Base-by-base conservation (phyloP, 352 stramenopile genomes). In the Globisporangium cystogenes region DNA sequence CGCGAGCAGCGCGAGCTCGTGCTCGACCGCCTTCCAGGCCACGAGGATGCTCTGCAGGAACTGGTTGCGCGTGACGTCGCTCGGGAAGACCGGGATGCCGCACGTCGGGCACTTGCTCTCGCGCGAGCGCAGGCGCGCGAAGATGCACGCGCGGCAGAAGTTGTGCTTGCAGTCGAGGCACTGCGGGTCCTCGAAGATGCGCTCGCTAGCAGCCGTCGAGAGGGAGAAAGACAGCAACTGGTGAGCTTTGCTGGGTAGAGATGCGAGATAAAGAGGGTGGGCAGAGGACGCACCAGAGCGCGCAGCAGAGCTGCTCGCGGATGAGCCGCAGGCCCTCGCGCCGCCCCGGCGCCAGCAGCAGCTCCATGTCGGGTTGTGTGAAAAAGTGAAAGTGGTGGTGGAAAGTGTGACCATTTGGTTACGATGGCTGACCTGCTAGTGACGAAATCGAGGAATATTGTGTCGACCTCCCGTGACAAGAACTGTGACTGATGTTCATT, bases 141-240 rank as follows among this genome's bases (percentile, higher is more conserved):
- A 68, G 49, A 93, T 91, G 64, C 82, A 94, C 21, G 67, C 55
- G 61, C 68, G 76, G 49, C 84, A 94, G 49, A 93, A 94, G 52
- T 94, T 94, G 76, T 94, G 84, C 53, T 94, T 92, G 62, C 84
- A 94, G 64, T 87, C 78, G 51, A 94, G 72, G 50, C 82, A 90
- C 35, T 94, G 84, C 44, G 84, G 80, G 58, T 94, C 84, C n/a
- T 87, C 72, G 60, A 93, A 88, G 26, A 88, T 78, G 15, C 71
- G 55, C 29, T 60, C 59, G 55, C 82, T 93, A 37, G 21, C 11
- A 6, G 40, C 43, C 53, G 8, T 55, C 11, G n/a, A 33, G 21
- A 33, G 42, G 21, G 23, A n/a, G 7, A 10, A 21, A 0, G 24
- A 8, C 10, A n/a, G n/a, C n/a, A n/a, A n/a, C n/a, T n/a, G n/a